Conservation (phyloP, 441 rosid species). For the Gossypium aridum region DNA sequence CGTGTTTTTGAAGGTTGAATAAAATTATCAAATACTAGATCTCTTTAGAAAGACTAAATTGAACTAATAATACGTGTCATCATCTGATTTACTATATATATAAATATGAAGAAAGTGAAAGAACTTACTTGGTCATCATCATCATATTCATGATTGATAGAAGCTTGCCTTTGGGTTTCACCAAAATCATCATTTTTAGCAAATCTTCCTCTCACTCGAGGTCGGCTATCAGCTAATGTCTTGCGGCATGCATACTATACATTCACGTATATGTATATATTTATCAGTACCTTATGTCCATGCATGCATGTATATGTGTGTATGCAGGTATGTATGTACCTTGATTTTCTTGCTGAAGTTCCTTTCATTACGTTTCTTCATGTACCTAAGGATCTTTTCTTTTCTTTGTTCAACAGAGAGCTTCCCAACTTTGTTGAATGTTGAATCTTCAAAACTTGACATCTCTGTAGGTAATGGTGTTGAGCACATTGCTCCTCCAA, state of each 20-base stretch:
- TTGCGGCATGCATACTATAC: conserved; percentile 91
- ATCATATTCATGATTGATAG: conserved; percentile 54
- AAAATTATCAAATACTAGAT: no score
- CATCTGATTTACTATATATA: no score
- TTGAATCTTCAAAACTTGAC: conserved; percentile 66
- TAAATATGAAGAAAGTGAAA: background rate
- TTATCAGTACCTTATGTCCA: no score
- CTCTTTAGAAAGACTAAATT: no score
- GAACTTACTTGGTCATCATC: conserved; percentile 42
- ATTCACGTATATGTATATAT: background rate
- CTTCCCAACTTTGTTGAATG: conserved; percentile 65
- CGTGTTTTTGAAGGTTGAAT: no score
- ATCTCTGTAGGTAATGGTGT: conserved; percentile 56
- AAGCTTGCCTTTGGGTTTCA: conserved; percentile 39
- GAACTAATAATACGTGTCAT: no score
- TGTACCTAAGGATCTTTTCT: conserved; percentile 87
- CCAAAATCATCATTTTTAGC: conserved; percentile 85
- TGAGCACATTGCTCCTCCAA: conserved; percentile 33
- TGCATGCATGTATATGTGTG: background rate
- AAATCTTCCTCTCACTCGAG: conserved; percentile 90
- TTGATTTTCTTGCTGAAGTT: conserved; percentile 97
- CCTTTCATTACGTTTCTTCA: conserved; percentile 93
- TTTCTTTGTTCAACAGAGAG: conserved; percentile 79
- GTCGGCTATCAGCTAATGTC: conserved; percentile 91
- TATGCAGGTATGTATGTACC: conserved; percentile 25